phyloP scores from a whole-genome alignment of 139 green algal genomes.

The Chlamydomonas sphaeroides region DNA sequence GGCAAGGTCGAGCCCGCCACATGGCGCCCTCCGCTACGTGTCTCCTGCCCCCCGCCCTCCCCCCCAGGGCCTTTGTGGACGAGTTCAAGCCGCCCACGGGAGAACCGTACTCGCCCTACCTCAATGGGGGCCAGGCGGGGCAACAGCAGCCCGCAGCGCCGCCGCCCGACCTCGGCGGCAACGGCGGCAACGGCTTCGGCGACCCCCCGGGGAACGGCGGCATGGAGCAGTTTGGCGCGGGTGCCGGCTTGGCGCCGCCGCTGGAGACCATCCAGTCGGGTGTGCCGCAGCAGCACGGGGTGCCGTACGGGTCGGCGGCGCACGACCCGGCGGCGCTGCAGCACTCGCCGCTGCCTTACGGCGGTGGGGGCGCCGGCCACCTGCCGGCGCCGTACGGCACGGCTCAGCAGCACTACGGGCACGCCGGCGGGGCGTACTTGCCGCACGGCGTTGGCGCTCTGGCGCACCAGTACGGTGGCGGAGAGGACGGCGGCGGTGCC shows the following conservation, averaged over 20 bases:
- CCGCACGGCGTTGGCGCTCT: no score
- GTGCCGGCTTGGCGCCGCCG: no score
- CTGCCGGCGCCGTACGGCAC: not conserved
- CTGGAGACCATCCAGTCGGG: no score
- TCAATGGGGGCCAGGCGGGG: not conserved
- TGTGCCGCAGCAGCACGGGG: no score
- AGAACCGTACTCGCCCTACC: constrained; percentile 33
- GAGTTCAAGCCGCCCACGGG: constrained; percentile 36
- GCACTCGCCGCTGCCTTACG: not conserved
- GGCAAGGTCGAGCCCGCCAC: not conserved
- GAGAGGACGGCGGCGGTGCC: not conserved
- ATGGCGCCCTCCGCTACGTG: not conserved
- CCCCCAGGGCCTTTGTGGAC: constrained; percentile 1
- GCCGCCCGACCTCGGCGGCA: not conserved
- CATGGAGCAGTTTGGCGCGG: no score
- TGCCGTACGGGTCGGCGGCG: not conserved
- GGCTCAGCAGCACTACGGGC: not conserved
- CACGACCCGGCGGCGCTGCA: constrained; percentile 1
- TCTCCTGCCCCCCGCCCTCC: not conserved
- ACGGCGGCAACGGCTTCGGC: not conserved
- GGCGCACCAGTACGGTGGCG: not conserved
- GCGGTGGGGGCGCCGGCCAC: not conserved
- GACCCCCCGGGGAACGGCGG: no score
- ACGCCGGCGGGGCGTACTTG: no score
- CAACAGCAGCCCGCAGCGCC: not conserved